Evolutionary conservation across 805 yeast species (phyloP), one percentile per base, ranked within the genome.

Genomic region (Vanderwaltozyma tropicalis): DNA sequence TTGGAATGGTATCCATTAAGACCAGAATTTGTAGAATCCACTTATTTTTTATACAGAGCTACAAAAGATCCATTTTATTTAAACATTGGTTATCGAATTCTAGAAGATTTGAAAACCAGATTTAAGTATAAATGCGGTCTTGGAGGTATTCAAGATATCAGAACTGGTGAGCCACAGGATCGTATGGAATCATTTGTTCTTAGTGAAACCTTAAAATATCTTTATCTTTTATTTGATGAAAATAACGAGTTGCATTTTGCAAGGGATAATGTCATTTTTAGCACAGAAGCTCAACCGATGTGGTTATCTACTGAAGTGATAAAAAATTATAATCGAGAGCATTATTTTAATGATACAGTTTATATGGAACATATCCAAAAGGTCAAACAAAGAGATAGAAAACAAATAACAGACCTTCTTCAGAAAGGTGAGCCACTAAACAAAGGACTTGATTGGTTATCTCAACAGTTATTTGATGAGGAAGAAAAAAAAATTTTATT

Each of bases 281-380:
- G 89, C 11, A 88, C 97, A 0, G 97, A 88, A 51, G 96, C 88
- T 0, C 97, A 88, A 57, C 95, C 95, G 3, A 56, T 87, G 44
- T 85, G 95, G 94, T 66, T 71, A 37, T 73, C 73, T 33, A 44
- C 58, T 5, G 46, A 56, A 5, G 39, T 67, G 16, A 42, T 57
- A 19, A 35, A 47, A 15, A 48, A 56, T 20, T 58, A 64, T 41
- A 46, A 46, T 16, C 22, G 43, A 30, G 44, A 43, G 32, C 34
- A 44, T 28, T 42, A 40, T 32, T 46, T 53, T 31, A 48, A 45
- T 32, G 54, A 52, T 31, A 32, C 52, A 1, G 16, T 20, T 11
- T 45, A 39, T 28, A 35, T 37, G 7, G 24, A 38, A 3, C 53
- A 52, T 35, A 37, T 52, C 22, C 26, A 46, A 16, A 27, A 18